Base-by-base conservation (phyloP, 1,284 basidiomycete species). In the Heterobasidion occidentale region DNA sequence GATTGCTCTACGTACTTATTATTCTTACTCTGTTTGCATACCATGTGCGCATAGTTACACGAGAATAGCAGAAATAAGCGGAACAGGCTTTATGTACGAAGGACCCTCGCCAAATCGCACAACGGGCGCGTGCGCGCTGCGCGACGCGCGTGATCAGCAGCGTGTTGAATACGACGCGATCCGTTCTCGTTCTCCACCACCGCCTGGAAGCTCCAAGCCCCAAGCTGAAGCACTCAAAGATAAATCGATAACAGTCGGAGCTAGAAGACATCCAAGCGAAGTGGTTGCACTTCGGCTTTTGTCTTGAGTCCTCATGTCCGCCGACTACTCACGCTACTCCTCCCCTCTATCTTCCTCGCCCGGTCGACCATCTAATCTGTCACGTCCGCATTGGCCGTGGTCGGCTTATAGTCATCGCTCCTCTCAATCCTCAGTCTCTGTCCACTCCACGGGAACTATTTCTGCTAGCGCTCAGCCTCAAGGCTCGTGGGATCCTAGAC, bases 381-480 rank as follows among this genome's bases (percentile, higher is more conserved):
- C 77, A 46, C 73, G 81, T 53, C 81, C 82, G 44, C 75, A 80
- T 54, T 84, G 81, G 80, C 82, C 83, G 46, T 83, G 81, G 78
- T 67, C 71, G 53, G 69, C 72, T 1, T 72, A 74, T 60, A 67
- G 66, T 12, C 70, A 73, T 59, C 68, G 70, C 15, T 66, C 71
- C 5, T 66, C 68, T 1, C 65, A 67, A 8, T 71, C 71, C 2
- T 69, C 68, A 14, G 56, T 63, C 15, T 70, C 68, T 17, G 59
- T 63, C 51, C 65, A 66, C 36, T 66, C 67, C 9, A 63, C 61
- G 2, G 60, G 63, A 51, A 65, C 68, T 1, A 52, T 61, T 14
- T 49, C 54, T n/a, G 27, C 34, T 20, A 38, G 35, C 27, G 60
- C 60, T 8, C 61, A 59, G 44, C 20, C 61, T 14, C 62, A 55